A percentile compares a stretch with the other conserved stretches of the same genome.
phyloP scores from a whole-genome alignment of 495 filamentous ascomycete species.

The Aspergillus bertholletiae region DNA sequence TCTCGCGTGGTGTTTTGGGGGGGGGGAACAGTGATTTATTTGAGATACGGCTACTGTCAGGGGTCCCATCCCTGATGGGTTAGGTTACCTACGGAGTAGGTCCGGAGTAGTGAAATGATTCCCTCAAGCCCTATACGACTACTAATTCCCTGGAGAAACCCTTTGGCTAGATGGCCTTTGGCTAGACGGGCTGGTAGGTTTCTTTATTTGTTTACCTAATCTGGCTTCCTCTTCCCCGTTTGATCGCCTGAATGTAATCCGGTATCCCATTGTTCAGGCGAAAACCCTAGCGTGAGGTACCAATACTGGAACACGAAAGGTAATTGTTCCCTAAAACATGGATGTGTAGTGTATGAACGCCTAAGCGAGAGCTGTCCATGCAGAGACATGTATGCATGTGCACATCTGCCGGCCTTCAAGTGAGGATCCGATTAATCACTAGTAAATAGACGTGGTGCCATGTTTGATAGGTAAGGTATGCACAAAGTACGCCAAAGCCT shows the following conservation, averaged over 20 bases:
- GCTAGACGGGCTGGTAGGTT: no score
- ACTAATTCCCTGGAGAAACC: not conserved
- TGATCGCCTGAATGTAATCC: not conserved
- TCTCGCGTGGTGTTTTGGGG: constrained; percentile 16
- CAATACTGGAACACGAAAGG: not conserved
- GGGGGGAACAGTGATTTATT: not conserved
- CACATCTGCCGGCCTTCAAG: not conserved
- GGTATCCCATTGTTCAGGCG: constrained; percentile 9
- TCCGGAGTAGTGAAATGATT: not conserved
- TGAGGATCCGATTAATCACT: not conserved
- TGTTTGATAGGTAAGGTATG: constrained; percentile 8
- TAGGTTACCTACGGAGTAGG: not conserved
- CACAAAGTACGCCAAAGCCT: not conserved
- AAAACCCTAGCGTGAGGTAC: not conserved
- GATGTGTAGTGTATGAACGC: not conserved
- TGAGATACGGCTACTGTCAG: constrained; percentile 3
- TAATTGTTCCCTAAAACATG: not conserved
- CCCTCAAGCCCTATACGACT: constrained; percentile 2
- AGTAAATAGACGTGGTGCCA: not conserved
- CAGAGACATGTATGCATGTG: not conserved
- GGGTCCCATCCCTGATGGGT: constrained; percentile 10
- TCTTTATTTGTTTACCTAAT: not conserved
- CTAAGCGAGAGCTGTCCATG: not conserved
- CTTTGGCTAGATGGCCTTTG: no score
- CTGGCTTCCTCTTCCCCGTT: not conserved